Evolutionary conservation across 441 rosid species (phyloP), one percentile per base, ranked within the genome.

Genomic region (Breynia disticha): DNA sequence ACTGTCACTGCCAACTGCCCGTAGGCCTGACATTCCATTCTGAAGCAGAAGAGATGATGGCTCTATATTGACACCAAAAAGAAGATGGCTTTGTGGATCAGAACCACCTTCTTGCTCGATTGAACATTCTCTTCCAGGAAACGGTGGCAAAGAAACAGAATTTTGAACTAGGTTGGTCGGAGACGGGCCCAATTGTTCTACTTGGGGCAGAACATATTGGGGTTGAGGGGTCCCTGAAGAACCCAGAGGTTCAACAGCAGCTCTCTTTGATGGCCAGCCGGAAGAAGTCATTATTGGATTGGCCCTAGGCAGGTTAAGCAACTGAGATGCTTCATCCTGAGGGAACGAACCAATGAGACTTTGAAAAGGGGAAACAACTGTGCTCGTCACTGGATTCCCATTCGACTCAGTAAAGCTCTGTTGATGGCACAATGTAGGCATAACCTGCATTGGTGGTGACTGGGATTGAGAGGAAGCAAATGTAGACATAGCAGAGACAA

Each of bases 51-150:
- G 91, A 21, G 99, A 80, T 13, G 97, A 78, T n/a, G 85, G 84
- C 52, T 90, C 99, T 61, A 90, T 79, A 58, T 86, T 95, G 43
- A 87, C 95, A 46, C 99, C 99, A 55, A 95, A 95, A 16, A 95
- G 75, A 71, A 84, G 88, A 72, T 80, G 90, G 73, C 85, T 79
- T 43, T 87, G 97, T 17, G 88, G 87, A 72, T 90, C 98, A 44
- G 71, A 67, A 48, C 69, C 79, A 50, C 74, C 82, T 56, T 84
- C 97, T 70, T 82, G 97, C 56, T 82, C 95, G 56, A 81, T 74
- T 2, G 91, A 78, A 60, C 89, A 85, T 63, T 87, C 97, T 75
- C 85, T 87, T 20, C 97, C 99, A 17, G 99, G 97, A 62, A 95
- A 90, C 16, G 98, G 99, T 16, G 97, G 99, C 76, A 90, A 70